phyloP scores from a whole-genome alignment of 805 yeast genomes.

The Saturnispora quitensis region DNA sequence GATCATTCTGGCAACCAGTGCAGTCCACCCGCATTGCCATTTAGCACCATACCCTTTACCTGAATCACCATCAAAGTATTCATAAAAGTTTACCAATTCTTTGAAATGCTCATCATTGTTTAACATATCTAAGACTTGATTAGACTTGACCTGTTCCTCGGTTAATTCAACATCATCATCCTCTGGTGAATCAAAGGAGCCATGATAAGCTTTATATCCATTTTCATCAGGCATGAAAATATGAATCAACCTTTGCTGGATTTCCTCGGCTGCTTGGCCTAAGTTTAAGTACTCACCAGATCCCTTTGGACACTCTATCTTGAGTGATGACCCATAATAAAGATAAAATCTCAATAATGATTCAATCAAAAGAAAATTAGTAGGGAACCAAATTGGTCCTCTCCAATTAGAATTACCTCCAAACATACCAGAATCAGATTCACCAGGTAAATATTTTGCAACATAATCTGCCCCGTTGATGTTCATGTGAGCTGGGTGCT shows the following conservation, averaged over 20 bases:
- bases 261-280: conserved; percentile 84
- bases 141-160: conserved; percentile 41
- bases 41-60: conserved; percentile 91
- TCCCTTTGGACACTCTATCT: conserved; percentile 82
- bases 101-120: conserved; percentile 61
- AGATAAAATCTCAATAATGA: conserved; percentile 78
- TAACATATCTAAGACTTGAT: conserved; percentile 44
- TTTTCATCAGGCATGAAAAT: conserved; percentile 61
- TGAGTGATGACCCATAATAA: conserved; percentile 79
- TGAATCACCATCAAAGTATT: conserved; percentile 88
- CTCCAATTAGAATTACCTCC: conserved; percentile 98
- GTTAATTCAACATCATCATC: conserved; percentile 28
- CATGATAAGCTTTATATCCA: conserved; percentile 65
- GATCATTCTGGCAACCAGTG: conserved; percentile 83
- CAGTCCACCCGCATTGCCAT: conserved; percentile 97
- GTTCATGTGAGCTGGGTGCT: conserved; percentile 75
- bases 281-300: conserved; percentile 68
- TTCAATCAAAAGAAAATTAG: conserved; percentile 77
- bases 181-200: conserved; percentile 32
- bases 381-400: conserved; percentile 97
- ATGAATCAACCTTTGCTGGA: conserved; percentile 77
- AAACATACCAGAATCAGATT: conserved; percentile 85
- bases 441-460: conserved; percentile 77
- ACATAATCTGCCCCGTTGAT: conserved; percentile 66
- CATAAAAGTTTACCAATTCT: conserved; percentile 72